A percentile compares a stretch with the other conserved stretches of the same genome.
These are phyloP conservation scores for Mycena albidolilacea DNA, from an alignment of 768 basidiomycete genomes.

Conservation along the genomic window DNA sequence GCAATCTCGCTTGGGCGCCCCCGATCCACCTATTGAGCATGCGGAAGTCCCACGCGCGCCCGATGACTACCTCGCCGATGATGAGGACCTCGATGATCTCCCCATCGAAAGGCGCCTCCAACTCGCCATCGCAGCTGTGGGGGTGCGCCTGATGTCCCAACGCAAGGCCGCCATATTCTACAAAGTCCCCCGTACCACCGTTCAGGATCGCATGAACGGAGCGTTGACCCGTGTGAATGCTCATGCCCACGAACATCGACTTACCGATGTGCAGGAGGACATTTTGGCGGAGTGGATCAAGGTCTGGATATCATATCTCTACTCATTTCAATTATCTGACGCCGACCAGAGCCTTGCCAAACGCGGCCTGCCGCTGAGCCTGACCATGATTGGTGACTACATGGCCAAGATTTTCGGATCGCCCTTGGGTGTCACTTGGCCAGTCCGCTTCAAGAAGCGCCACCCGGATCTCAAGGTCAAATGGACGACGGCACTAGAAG, in stretches of 20 bases:
- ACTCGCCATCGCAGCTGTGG: too few relatives aligned
- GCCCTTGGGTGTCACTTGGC: neutral
- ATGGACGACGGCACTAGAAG: neutral
- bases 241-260: neutral
- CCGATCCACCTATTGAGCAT: too few relatives aligned
- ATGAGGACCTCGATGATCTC: too few relatives aligned
- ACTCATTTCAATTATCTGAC: neutral
- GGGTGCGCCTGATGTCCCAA: too few relatives aligned
- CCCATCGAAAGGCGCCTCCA: too few relatives aligned
- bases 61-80: too few relatives aligned
- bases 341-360: neutral
- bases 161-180: too few relatives aligned
- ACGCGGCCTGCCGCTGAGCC: conserved; percentile 2
- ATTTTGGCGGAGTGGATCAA: neutral
- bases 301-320: neutral
- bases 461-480: conserved; percentile 9
- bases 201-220: too few relatives aligned
- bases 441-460: neutral
- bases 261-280: neutral
- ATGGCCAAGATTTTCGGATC: neutral
- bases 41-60: too few relatives aligned
- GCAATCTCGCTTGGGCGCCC: too few relatives aligned
- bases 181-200: too few relatives aligned
- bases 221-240: too few relatives aligned
- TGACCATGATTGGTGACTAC: neutral